A percentile compares a stretch with the other conserved stretches of the same genome.
Evolutionary conservation across 495 filamentous ascomycete genomes (phyloP).

Genomic region (Penicillium steckii): DNA sequence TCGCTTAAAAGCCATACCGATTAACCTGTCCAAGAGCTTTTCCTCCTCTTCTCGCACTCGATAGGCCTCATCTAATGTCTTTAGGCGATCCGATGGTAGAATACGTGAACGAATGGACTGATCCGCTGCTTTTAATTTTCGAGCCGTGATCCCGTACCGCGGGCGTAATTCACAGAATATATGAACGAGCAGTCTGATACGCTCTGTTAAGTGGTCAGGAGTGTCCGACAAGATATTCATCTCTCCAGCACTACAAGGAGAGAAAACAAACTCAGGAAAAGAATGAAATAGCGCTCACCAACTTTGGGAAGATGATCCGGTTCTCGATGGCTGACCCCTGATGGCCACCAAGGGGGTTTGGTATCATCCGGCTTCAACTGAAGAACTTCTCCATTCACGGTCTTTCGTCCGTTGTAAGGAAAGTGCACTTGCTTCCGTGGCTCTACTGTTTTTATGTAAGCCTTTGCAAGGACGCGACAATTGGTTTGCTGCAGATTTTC

Average conservation of each 20-base stretch:
- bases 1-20: constrained; percentile 39
- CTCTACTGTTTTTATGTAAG: constrained; percentile 76
- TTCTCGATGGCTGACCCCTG: constrained; percentile 64
- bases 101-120: constrained; percentile 45
- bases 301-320: constrained; percentile 76
- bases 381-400: constrained; percentile 31
- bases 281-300: constrained; percentile 45
- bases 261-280: background rate
- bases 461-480: constrained; percentile 68
- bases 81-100: constrained; percentile 33
- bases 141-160: constrained; percentile 36
- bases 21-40: constrained; percentile 51
- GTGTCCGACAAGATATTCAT: too few relatives aligned
- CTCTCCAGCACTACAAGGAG: too few relatives aligned
- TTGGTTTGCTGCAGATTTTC: constrained; percentile 69
- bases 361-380: constrained; percentile 41
- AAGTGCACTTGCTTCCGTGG: constrained; percentile 81
- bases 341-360: constrained; percentile 77
- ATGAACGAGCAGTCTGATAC: constrained; percentile 58
- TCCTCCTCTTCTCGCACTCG: constrained; percentile 62
- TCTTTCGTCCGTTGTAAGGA: constrained; percentile 67
- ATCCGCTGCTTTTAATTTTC: constrained; percentile 39
- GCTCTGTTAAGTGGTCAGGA: too few relatives aligned
- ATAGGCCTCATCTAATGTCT: constrained; percentile 62
- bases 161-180: constrained; percentile 50